Percentiles rank a stretch among this genome's conserved stretches.
These are phyloP conservation scores for Brassica balearica DNA, from an alignment of 441 rosid species.

Conservation along the genomic window DNA sequence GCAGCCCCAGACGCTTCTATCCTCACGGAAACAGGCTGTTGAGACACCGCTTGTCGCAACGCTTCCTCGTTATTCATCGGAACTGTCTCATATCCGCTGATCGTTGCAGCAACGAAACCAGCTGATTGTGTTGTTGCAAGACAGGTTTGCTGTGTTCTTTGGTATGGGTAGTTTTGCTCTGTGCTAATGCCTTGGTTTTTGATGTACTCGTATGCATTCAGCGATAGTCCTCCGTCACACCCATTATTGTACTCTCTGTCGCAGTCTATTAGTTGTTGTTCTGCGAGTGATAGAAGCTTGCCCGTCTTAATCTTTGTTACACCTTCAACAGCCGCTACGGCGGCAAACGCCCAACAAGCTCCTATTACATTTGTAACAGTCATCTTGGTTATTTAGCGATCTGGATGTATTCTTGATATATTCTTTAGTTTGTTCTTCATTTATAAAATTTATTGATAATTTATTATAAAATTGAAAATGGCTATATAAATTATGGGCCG, in stretches of 20 bases:
- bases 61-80: conserved; percentile 48
- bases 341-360: conserved; percentile 36
- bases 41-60: conserved; percentile 46
- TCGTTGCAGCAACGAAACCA: conserved; percentile 12
- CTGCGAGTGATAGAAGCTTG: conserved; percentile 41
- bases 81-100: conserved; percentile 49
- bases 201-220: conserved; percentile 42
- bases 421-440: too few species aligned
- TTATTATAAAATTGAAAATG: too few species aligned
- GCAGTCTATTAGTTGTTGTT: conserved; percentile 54
- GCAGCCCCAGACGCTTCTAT: conserved; percentile 39
- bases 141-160: conserved; percentile 34
- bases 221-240: conserved; percentile 44
- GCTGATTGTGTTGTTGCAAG: conserved; percentile 4
- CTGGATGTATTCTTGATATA: background rate
- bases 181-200: conserved; percentile 39
- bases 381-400: background rate
- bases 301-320: conserved; percentile 39
- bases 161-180: conserved; percentile 42
- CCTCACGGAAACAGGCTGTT: conserved; percentile 53
- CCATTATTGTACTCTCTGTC: conserved; percentile 25
- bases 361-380: conserved; percentile 3
- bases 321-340: conserved; percentile 40
- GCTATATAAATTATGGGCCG: too few species aligned
- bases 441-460: too few species aligned